Evolutionary conservation across 257 asterid species (phyloP).

Genomic region (Agastache rugosa): DNA sequence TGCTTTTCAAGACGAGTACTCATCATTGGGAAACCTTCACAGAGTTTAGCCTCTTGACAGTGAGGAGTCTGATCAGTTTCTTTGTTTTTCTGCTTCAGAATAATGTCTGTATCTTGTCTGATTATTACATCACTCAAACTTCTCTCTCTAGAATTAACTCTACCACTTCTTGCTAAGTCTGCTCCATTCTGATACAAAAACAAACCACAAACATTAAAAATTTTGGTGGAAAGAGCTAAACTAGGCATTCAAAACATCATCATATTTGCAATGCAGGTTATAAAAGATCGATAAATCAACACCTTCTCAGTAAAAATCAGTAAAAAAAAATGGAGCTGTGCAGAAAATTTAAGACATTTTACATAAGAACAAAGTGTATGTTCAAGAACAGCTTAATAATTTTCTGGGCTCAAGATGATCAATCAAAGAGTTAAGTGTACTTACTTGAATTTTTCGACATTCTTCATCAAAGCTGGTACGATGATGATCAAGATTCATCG

Average conservation of each 20-base stretch:
- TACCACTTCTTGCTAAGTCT: slow-evolving; percentile 27
- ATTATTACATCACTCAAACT: slow-evolving; percentile 18
- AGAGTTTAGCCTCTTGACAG: background rate
- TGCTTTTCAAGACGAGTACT: slow-evolving; percentile 27
- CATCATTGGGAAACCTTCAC: slow-evolving; percentile 20
- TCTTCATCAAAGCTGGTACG: slow-evolving; percentile 41
- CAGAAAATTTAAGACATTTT: background rate
- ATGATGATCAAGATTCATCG: slow-evolving; percentile 35
- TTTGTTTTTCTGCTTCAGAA: slow-evolving; percentile 16
- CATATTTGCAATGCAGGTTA: background rate
- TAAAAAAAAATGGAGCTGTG: background rate
- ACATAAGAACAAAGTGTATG: background rate
- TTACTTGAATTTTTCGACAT: slow-evolving; percentile 46
- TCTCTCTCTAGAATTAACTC: background rate
- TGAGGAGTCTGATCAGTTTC: slow-evolving; percentile 17
- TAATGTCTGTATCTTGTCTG: slow-evolving; percentile 10
- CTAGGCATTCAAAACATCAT: background rate
- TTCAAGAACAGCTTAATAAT: background rate
- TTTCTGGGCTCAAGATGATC: slow-evolving; percentile 13
- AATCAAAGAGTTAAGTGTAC: background rate
- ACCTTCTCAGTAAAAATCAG: background rate
- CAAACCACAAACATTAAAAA: background rate
- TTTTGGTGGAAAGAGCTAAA: no score
- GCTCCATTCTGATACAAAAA: slow-evolving; percentile 46
- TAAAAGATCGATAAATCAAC: background rate